phyloP scores from a whole-genome alignment of 305 asterid genomes.

The Rubia balearica region DNA sequence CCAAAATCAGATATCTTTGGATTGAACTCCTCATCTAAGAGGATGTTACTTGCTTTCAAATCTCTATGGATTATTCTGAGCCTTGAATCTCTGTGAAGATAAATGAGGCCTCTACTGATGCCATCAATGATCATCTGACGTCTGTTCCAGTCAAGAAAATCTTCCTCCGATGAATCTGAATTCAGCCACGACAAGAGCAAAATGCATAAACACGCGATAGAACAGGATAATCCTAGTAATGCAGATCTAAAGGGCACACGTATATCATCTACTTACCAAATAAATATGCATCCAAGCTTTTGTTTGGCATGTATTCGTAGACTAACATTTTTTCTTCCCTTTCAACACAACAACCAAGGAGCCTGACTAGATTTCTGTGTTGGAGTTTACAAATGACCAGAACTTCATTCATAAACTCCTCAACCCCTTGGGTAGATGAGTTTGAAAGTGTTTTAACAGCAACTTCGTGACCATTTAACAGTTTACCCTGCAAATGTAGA shows the following conservation, averaged over 20 bases:
- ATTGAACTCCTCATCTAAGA: conserved; percentile 15
- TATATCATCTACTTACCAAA: conserved; percentile 10
- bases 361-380: conserved; percentile 18
- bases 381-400: conserved; percentile 15
- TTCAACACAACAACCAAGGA: conserved; percentile 16
- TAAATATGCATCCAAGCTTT: conserved; percentile 17
- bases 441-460: conserved; percentile 20
- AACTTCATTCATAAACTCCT: conserved; percentile 22
- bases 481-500: conserved; percentile 11
- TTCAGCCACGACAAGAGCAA: neutral
- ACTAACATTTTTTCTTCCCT: conserved; percentile 17
- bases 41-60: conserved; percentile 20
- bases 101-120: conserved; percentile 19
- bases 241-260: neutral
- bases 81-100: conserved; percentile 20
- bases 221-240: neutral
- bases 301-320: conserved; percentile 16
- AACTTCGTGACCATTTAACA: conserved; percentile 12
- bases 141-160: conserved; percentile 6
- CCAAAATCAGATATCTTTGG: conserved; percentile 22
- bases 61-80: conserved; percentile 19
- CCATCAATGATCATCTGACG: conserved; percentile 13
- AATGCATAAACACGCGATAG: neutral
- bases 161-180: conserved; percentile 1
- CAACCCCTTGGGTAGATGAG: conserved; percentile 16